Base-by-base conservation (phyloP, 768 basidiomycete species). In the Tulasnella sp. region DNA sequence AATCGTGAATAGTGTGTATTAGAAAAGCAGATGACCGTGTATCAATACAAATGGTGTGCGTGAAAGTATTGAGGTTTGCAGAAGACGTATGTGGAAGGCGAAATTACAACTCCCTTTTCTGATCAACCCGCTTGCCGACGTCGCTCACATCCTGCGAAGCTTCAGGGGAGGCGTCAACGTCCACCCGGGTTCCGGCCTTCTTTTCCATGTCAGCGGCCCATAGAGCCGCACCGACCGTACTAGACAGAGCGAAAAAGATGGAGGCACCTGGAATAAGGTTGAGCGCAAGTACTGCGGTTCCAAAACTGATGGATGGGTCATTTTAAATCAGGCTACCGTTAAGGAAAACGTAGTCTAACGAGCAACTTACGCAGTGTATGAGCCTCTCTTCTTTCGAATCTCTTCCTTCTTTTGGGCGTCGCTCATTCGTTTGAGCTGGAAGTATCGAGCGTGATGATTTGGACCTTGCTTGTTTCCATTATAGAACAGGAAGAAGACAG, bases 191-290 rank as follows among this genome's bases (percentile, higher is more conserved):
- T 20, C 78, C 78, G 3, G 55, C 48, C 40, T 79, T 76, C 79
- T 85, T 87, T 83, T 93, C 91, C n/a, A 92, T 75, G 70, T 90
- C 87, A 37, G 88, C 87, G 0, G 91, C 91, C 91, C 91, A 93
- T 10, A 93, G 84, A 13, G 92, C 92, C 0, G 91, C 91, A 32
- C 92, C 92, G 32, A 91, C 88, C 1, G 89, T 87, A 29, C 88
- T 89, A 0, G 90, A 90, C 82, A 91, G 88, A 57, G 84, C 87
- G 83, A 91, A 91, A 39, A 90, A 81, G 44, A 91, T 87, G 5
- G 89, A 89, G 46, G 87, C 85, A 29, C 91, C 82, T 3, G 92
- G 92, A 69, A 92, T 83, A 70, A 92, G 86, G 81, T 88, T 89
- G 77, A 92, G 84, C 6, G 87, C 84, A 74, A 91, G 85, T 0